Base-by-base conservation (phyloP, 1,284 basidiomycete genomes). In the Phellopilus nigrolimitatus region DNA sequence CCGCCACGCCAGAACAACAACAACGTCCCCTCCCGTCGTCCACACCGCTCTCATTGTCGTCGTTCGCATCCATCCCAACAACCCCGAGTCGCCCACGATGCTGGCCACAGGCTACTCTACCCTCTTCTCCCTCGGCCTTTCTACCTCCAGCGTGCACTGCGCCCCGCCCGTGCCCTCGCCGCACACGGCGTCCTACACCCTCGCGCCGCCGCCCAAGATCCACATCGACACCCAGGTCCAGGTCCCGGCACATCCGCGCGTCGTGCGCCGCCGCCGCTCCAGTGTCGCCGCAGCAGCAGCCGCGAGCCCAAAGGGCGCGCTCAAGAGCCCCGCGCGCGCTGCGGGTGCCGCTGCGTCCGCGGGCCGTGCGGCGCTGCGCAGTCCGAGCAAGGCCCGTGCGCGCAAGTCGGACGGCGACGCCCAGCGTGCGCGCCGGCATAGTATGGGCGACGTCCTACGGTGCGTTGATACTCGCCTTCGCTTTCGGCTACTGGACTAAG, bases 261-360 rank as follows among this genome's bases (percentile, higher is more conserved):
- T 76, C 25, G n/a, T n/a, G n/a, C 72, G 80, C 36, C 72, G 68
- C 49, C 75, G 79, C 34, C 72, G 78, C 39, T 79, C 76, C n/a
- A 80, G 78, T 51, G 59, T 82, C 21, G 79, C 74, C 3, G 53
- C 75, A 30, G 68, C 61, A 3, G 27, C 42, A 31, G 42, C 48
- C 15, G 64, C 67, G 3, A 74, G 68, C 8, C 74, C 77, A 2
- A 72, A 78, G 62, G 69, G 68, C 37, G 60, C 66, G 19, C 76
- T 82, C 56, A 77, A 76, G 46, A 79, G 78, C 0, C 75, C 79
- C 2, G 56, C 66, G 5, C 68, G 75, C 27, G 72, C 47, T 33
- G 65, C 8, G 3, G 39, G 48, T n/a, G 77, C 73, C 1, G 68
- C 68, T 25, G 66, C 67, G 25, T 78, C 79, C 2, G 59, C 76